Evolutionary conservation across 176 grass and related monocot species (phyloP), one percentile per base, ranked within the genome.

Genomic region (Eleusine coracana): DNA sequence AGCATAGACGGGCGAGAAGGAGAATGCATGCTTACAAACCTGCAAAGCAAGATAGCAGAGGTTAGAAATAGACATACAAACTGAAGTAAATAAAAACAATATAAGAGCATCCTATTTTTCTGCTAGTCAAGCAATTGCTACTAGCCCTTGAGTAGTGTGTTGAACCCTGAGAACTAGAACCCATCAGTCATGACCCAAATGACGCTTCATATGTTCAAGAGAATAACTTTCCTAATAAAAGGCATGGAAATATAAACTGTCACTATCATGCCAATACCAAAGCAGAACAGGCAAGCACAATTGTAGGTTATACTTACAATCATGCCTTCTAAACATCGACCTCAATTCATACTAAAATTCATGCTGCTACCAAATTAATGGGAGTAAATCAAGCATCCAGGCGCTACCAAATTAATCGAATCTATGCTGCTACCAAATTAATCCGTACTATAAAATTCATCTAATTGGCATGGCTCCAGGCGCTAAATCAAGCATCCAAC

Each of bases 1-100:
- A 44, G 97, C 93, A 39, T 99, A 99, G 14, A 99, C 89, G 0
- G 97, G 97, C 7, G 97, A 99, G 83, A 99, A 99, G 66, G 97
- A 93, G 80, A 99, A 99, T 2, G 93, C 87, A 68, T 99, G 97
- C n/a, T 99, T 99, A 41, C 97, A 99, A 44, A 99, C 97, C 97
- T 99, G 91, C 76, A 90, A 73, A 66, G 29, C 80, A 81, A 20
- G 75, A 3, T 86, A 18, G 36, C 3, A 10, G 10, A 51, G 28
- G 63, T 76, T 46, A 85, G 25, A 73, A 59, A 70, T 80, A 72
- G 8, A 5, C n/a, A 76, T 7, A 39, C 2, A 70, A 71, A 81
- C 5, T 66, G 14, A 10, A 56, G 71, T 62, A 56, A 21, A 23
- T 10, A 28, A 15, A 28, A 70, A 56, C 4, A 84, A 73, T 4